Base-by-base conservation (phyloP, 306 rosid genomes). In the Prosopis cineraria region DNA sequence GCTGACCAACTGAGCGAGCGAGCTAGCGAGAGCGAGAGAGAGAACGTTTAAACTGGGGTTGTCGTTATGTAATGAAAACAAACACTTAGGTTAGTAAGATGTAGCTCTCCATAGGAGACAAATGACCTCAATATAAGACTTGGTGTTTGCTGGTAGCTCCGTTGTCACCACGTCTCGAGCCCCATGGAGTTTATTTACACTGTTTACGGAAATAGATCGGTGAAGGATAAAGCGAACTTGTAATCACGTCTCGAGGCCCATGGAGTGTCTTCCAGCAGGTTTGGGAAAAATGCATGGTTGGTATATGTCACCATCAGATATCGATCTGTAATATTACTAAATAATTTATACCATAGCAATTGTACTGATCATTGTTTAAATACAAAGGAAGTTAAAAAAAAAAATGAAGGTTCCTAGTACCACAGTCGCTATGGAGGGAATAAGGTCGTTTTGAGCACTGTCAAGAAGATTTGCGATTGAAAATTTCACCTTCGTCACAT, bases 361-460 rank as follows among this genome's bases (percentile, higher is more conserved):
- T 14, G 16, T 29, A 10, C 48, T 43, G 30, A 68, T 24, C 3
- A 4, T 19, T 67, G 30, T 65, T 20, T 39, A 40, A 11, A 41
- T 34, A 0, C 27, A 19, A 64, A 34, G 45, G 29, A 52, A 52
- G 59, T 7, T 1, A 31, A 10, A 10, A 56, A n/a, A 24, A 74
- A 24, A 59, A 11, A 63, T 56, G 31, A 71, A 55, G 81, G 41
- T n/a, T n/a, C n/a, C n/a, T n/a, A n/a, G n/a, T n/a, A n/a, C n/a
- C n/a, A n/a, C n/a, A n/a, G n/a, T n/a, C n/a, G n/a, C n/a, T n/a
- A n/a, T n/a, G n/a, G n/a, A n/a, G n/a, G n/a, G n/a, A n/a, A n/a
- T 78, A 40, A 66, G 80, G 56, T 58, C 72, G 69, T 68, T 53
- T 16, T 27, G 55, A 74, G 71, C 75, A 34, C 25, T 22, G 22